Base-by-base conservation (phyloP, 352 stramenopile species). In the Pythium periplocum region DNA sequence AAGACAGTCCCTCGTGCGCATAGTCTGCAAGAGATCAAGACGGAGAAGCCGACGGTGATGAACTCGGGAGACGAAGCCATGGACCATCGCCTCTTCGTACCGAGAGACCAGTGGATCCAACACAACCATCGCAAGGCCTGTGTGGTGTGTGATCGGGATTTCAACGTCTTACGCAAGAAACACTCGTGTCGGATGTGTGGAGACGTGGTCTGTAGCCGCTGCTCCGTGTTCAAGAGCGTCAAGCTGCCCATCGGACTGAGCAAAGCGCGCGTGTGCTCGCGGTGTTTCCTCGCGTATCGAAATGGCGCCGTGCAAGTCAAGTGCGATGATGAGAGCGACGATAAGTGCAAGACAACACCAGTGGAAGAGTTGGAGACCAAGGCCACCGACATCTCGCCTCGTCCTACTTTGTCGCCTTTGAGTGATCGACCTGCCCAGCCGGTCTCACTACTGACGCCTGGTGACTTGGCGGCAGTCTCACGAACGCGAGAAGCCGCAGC, bases 171-270 rank as follows among this genome's bases (percentile, higher is more conserved):
- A 6, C 71, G 82, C 31, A 87, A 90, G 53, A 77, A 81, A 12
- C 82, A 92, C 55, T 81, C 75, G 48, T 92, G 82, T 50, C 82
- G 82, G 50, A 90, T 92, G 79, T 92, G 82, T 35, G 79, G 82
- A 6, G 75, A 90, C 57, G 75, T 90, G 6, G 71, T 92, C 45
- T 92, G 82, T 66, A 80, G 75, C 45, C 73, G 79, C 8, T 92
- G 82, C 54, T 90, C 82, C 6, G 68, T 89, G 26, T 86, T 87
- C 59, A 79, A 79, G 36, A 57, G 64, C 44, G 81, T 90, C 34
- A 73, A 80, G 58, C 56, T 87, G 12, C 79, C 75, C 0, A 60
- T 87, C 47, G 64, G 64, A 6, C 74, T 81, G 45, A 79, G 66
- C 55, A 86, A 86, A 48, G 72, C 81, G 30, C 81, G 81, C 9